Evolutionary conservation across 495 filamentous ascomycete species (phyloP).

Genomic region (Paragyromitra xinjiangensis): DNA sequence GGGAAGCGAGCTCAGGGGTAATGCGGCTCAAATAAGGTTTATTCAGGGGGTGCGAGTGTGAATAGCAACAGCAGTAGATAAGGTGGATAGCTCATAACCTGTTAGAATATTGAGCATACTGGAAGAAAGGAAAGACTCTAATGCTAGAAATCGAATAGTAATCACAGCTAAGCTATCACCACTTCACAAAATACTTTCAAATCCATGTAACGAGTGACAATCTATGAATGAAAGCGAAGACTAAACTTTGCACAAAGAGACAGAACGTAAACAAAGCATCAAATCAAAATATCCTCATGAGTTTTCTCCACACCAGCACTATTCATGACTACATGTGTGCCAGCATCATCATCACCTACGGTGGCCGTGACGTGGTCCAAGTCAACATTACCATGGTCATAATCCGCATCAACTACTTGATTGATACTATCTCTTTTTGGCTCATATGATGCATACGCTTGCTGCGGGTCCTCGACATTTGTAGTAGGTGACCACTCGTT

Average conservation of each 20-base stretch:
- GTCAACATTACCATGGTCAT: not conserved
- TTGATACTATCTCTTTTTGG: not conserved
- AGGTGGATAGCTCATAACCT: too few species aligned
- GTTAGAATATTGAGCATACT: too few species aligned
- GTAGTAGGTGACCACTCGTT: not conserved
- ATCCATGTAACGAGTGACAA: slow-evolving; percentile 27
- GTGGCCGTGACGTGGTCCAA: not conserved
- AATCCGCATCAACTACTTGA: not conserved
- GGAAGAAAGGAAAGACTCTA: not conserved
- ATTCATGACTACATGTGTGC: not conserved
- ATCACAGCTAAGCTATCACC: not conserved
- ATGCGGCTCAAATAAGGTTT: too few species aligned
- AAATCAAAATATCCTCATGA: not conserved
- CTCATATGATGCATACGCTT: slow-evolving; percentile 5
- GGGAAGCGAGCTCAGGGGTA: not conserved
- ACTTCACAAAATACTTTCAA: not conserved
- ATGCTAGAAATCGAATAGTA: not conserved
- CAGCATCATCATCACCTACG: not conserved
- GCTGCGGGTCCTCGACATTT: not conserved
- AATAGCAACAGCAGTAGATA: too few species aligned
- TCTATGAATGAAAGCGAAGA: slow-evolving; percentile 12
- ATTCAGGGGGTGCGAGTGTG: too few species aligned
- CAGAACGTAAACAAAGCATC: not conserved
- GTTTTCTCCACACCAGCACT: not conserved
- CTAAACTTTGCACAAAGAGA: not conserved